phyloP scores from a whole-genome alignment of 495 filamentous ascomycete genomes.

The Daldinia childiae region DNA sequence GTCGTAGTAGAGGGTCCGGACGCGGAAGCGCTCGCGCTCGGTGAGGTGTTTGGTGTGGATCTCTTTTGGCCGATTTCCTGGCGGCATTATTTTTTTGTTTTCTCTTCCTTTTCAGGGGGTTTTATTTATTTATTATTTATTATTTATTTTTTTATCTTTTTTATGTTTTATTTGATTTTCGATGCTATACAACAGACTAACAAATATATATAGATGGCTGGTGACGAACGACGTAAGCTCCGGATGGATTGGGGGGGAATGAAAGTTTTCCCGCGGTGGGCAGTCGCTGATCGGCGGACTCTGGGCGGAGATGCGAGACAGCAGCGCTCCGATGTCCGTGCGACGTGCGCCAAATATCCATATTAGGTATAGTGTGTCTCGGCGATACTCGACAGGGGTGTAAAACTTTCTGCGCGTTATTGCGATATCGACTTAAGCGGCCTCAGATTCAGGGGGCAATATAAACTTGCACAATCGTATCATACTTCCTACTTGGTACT shows the following conservation, averaged over 20 bases:
- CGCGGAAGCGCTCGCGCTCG: conserved; percentile 42
- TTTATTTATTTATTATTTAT: too few species aligned
- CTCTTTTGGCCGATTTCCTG: conserved; percentile 35
- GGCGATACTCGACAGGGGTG: conserved; percentile 20
- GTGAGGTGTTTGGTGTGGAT: conserved; percentile 44
- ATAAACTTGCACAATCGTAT: too few species aligned
- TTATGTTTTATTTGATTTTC: background rate
- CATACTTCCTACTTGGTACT: too few species aligned
- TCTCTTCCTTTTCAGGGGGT: too few species aligned
- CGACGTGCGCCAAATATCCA: background rate
- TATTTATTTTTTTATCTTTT: background rate
- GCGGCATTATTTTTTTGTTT: background rate
- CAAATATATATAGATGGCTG: background rate
- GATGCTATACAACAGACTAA: background rate
- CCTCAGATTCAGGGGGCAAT: background rate
- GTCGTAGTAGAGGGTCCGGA: conserved; percentile 46
- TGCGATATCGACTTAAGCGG: conserved; percentile 12
- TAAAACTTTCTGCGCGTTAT: conserved; percentile 22
- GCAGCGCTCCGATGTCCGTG: background rate
- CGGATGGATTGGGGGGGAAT: background rate
- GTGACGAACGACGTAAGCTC: background rate
- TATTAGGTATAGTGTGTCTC: background rate
- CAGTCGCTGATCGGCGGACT: background rate
- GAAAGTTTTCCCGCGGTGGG: background rate
- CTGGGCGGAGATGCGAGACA: background rate